Conservation (phyloP, 2,329 filamentous ascomycete genomes). For the Blumeriella jaapii region DNA sequence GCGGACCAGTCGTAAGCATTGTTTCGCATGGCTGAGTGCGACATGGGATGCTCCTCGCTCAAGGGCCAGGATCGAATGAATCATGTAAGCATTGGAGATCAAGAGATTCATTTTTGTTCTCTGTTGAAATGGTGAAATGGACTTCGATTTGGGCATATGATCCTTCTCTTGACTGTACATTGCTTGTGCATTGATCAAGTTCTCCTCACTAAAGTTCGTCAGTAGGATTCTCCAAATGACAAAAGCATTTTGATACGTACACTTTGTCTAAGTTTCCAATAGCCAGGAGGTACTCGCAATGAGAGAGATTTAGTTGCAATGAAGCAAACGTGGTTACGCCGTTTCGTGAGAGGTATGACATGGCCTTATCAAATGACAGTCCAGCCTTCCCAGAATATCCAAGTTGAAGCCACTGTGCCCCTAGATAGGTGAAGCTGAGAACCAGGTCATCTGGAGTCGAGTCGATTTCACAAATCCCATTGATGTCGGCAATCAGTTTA, state of each 20-base stretch:
- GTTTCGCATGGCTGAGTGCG: slow-evolving; percentile 45
- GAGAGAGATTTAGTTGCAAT: slow-evolving; percentile 54
- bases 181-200: slow-evolving; percentile 20
- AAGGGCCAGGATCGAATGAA: slow-evolving; percentile 27
- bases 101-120: slow-evolving; percentile 21
- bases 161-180: slow-evolving; percentile 20
- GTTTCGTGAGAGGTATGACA: slow-evolving; percentile 34
- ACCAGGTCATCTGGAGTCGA: slow-evolving; percentile 32
- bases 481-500: slow-evolving; percentile 34
- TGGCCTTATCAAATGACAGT: slow-evolving; percentile 45
- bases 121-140: slow-evolving; percentile 13
- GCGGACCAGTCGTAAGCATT: slow-evolving; percentile 38
- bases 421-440: slow-evolving; percentile 32
- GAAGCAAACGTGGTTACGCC: slow-evolving; percentile 33
- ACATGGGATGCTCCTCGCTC: slow-evolving; percentile 42
- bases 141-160: slow-evolving; percentile 9
- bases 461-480: slow-evolving; percentile 33
- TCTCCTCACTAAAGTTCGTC: slow-evolving; percentile 22
- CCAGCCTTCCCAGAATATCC: slow-evolving; percentile 49
- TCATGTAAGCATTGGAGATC: slow-evolving; percentile 28
- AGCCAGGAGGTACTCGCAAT: slow-evolving; percentile 62
- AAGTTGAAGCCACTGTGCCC: slow-evolving; percentile 43
- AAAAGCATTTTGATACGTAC: too few species aligned
- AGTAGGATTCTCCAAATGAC: slow-evolving; percentile 17
- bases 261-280: slow-evolving; percentile 55